phyloP scores from a whole-genome alignment of 169 alveolate species.

The Theileria annulata region DNA sequence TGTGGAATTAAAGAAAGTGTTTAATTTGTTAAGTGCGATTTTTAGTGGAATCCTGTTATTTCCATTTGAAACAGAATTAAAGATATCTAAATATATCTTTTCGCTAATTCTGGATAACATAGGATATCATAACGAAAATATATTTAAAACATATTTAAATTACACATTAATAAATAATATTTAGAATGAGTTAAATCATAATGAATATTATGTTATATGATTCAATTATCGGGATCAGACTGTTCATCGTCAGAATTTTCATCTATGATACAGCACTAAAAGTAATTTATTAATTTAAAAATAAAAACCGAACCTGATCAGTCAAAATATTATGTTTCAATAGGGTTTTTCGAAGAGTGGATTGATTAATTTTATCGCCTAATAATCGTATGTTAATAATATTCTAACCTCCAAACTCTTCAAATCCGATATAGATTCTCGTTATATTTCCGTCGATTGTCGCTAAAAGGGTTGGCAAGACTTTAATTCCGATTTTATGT shows the following conservation, averaged over 20 bases:
- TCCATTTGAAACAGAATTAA: conserved; percentile 24
- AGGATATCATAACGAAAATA: neutral
- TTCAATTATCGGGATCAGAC: conserved; percentile 20
- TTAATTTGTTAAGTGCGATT: conserved; percentile 41
- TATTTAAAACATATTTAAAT: neutral
- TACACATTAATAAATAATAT: neutral
- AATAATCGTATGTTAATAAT: neutral
- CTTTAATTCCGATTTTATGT: conserved; percentile 41
- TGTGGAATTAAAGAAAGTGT: conserved; percentile 31
- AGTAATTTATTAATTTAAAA: neutral
- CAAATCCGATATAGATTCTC: conserved; percentile 53
- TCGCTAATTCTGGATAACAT: conserved; percentile 49
- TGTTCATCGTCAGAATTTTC: conserved; percentile 19
- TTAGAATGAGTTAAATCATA: neutral
- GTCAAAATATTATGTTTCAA: conserved; percentile 43
- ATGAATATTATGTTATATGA: neutral
- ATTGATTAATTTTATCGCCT: conserved; percentile 50
- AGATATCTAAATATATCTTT: conserved; percentile 26
- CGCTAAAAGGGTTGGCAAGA: conserved; percentile 57
- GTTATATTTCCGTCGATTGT: conserved; percentile 45
- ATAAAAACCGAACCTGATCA: conserved; percentile 29
- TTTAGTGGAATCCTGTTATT: conserved; percentile 49
- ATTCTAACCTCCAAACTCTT: conserved; percentile 57
- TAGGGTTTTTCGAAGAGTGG: conserved; percentile 31
- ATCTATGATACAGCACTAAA: conserved; percentile 47